These are phyloP conservation scores for Didymella keratinophila DNA, from an alignment of 2,329 filamentous ascomycete genomes.

Conservation along the genomic window DNA sequence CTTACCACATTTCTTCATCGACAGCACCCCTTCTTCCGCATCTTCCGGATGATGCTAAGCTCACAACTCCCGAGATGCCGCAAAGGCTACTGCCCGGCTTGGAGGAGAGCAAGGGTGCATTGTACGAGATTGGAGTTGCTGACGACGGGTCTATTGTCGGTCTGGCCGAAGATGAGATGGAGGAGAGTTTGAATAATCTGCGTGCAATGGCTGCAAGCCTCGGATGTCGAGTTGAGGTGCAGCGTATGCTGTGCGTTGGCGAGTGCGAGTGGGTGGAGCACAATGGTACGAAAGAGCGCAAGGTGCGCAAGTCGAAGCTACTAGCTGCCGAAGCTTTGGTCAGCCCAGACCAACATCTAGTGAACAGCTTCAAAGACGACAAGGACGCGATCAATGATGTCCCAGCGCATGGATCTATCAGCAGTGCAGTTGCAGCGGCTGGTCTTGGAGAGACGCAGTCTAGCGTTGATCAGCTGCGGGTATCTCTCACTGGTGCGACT, in stretches of 20 bases:
- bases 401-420: background rate
- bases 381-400: slow-evolving; percentile 15
- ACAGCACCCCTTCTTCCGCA: slow-evolving; percentile 77
- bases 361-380: slow-evolving; percentile 27
- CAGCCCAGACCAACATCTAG: slow-evolving; percentile 63
- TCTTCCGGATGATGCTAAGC: slow-evolving; percentile 72
- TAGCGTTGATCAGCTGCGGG: slow-evolving; percentile 71
- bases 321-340: slow-evolving; percentile 92
- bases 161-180: slow-evolving; percentile 86
- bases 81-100: slow-evolving; percentile 72
- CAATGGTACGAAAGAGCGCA: slow-evolving; percentile 40
- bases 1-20: slow-evolving; percentile 83
- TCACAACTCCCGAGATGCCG: slow-evolving; percentile 64
- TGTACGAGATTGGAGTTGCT: slow-evolving; percentile 96
- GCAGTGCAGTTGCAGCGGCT: background rate
- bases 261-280: slow-evolving; percentile 77
- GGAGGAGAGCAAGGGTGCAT: slow-evolving; percentile 89
- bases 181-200: slow-evolving; percentile 86
- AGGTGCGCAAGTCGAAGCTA: slow-evolving; percentile 59
- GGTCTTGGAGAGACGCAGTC: slow-evolving; percentile 16
- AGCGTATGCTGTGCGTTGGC: slow-evolving; percentile 84
- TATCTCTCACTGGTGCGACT: slow-evolving; percentile 88
- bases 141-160: slow-evolving; percentile 93
- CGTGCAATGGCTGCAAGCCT: slow-evolving; percentile 91
- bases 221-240: slow-evolving; percentile 82